A percentile compares a stretch with the other conserved stretches of the same genome.
Conservation (phyloP, 2,329 filamentous ascomycete genomes). For the Exophiala calicioides region DNA sequence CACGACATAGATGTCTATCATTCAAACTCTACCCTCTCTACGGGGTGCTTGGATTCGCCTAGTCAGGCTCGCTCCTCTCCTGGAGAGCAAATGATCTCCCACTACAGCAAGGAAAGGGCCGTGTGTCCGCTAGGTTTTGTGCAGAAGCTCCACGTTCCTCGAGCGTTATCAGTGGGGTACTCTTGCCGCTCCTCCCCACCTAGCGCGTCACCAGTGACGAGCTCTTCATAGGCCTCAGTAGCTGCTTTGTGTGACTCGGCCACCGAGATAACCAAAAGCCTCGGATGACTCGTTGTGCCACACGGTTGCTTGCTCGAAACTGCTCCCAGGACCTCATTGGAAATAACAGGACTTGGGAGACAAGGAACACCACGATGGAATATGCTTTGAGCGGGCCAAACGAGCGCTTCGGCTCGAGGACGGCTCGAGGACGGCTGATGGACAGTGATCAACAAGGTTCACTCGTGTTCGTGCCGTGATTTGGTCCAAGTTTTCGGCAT, state of each 20-base stretch:
- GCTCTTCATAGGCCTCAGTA: conserved; percentile 2
- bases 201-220: neutral
- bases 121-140: conserved; percentile 14
- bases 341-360: neutral
- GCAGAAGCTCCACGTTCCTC: conserved; percentile 20
- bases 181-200: conserved; percentile 3
- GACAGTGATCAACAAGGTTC: neutral
- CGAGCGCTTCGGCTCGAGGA: no score
- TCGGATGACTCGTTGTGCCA: conserved; percentile 8
- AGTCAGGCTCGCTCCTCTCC: conserved; percentile 12
- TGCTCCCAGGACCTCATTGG: neutral
- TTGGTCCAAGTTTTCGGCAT: no score
- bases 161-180: conserved; percentile 20
- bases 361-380: no score
- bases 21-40: neutral
- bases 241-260: conserved; percentile 12
- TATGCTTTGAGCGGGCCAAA: neutral
- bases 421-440: neutral
- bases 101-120: conserved; percentile 13
- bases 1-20: no score
- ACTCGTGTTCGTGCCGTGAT: no score
- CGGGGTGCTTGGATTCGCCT: neutral
- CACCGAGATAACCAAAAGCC: conserved; percentile 1
- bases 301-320: neutral
- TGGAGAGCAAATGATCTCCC: conserved; percentile 16